Conservation (phyloP, 768 basidiomycete genomes). For the Pleurotus pulmonarius region DNA sequence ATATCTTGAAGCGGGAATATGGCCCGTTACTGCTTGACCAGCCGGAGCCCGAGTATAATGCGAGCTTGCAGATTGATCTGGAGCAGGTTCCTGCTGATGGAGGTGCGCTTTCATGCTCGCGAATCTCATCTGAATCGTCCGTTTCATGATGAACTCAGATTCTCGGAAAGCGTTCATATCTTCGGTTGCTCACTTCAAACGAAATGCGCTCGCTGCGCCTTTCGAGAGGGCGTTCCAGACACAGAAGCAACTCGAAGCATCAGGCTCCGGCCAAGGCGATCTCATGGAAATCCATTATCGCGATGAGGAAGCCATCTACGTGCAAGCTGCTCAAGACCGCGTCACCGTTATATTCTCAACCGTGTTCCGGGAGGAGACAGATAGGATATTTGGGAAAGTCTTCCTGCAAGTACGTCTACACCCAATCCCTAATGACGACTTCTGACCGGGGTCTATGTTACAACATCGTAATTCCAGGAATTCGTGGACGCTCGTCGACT, state of each 20-base stretch:
- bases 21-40: slow-evolving; percentile 62
- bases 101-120: slow-evolving; percentile 46
- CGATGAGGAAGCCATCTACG: slow-evolving; percentile 95
- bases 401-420: slow-evolving; percentile 79
- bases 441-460: neutral
- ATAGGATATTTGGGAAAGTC: slow-evolving; percentile 95
- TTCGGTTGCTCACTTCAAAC: slow-evolving; percentile 82
- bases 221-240: slow-evolving; percentile 85
- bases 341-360: slow-evolving; percentile 98
- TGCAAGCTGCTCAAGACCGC: slow-evolving; percentile 89
- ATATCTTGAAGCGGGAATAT: slow-evolving; percentile 81
- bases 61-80: slow-evolving; percentile 83
- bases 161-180: slow-evolving; percentile 75
- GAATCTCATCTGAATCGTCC: neutral
- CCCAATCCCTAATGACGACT: neutral
- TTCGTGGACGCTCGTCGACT: slow-evolving; percentile 97
- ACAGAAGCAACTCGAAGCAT: slow-evolving; percentile 80
- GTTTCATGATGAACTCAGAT: slow-evolving; percentile 42
- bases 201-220: slow-evolving; percentile 91
- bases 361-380: slow-evolving; percentile 95
- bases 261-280: slow-evolving; percentile 65
- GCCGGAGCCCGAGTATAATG: slow-evolving; percentile 85
- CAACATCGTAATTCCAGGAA: slow-evolving; percentile 52
- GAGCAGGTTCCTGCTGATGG: slow-evolving; percentile 78
- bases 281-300: slow-evolving; percentile 94